Conservation (phyloP, 495 filamentous ascomycete species). For the Neurospora sp. region DNA sequence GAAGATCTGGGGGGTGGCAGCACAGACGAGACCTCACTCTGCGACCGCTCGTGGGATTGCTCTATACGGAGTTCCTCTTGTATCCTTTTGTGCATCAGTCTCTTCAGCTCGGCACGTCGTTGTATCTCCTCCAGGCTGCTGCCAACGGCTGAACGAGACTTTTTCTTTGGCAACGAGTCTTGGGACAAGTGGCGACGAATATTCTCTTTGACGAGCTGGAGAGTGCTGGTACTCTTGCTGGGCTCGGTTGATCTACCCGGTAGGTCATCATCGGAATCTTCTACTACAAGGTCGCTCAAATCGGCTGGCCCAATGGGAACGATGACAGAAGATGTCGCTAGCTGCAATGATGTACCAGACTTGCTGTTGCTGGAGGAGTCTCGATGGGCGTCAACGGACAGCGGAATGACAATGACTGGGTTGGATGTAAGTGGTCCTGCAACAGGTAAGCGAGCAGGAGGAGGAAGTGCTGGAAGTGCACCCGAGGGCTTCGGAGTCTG, state of each 20-base stretch:
- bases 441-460: conserved; percentile 12
- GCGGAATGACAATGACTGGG: conserved; percentile 2
- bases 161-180: conserved; percentile 28
- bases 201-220: conserved; percentile 29
- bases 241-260: conserved; percentile 6
- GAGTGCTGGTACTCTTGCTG: conserved; percentile 24
- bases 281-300: conserved; percentile 25
- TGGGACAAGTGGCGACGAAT: conserved; percentile 38
- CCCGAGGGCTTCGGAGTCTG: conserved; percentile 5
- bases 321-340: conserved; percentile 1
- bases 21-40: conserved; percentile 3
- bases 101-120: conserved; percentile 39
- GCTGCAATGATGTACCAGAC: conserved; percentile 6
- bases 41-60: conserved; percentile 13
- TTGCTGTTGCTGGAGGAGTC: conserved; percentile 1
- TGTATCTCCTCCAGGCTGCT: conserved; percentile 38
- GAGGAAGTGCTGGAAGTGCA: conserved; percentile 11
- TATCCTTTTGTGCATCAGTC: conserved; percentile 41
- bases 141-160: conserved; percentile 30
- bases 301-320: conserved; percentile 12
- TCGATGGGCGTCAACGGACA: background rate
- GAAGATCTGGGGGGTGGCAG: background rate
- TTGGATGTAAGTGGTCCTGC: conserved; percentile 15
- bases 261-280: conserved; percentile 30
- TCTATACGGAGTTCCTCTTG: conserved; percentile 40